Conservation (phyloP, 768 basidiomycete species). For the Tricholoma bakamatsutake region DNA sequence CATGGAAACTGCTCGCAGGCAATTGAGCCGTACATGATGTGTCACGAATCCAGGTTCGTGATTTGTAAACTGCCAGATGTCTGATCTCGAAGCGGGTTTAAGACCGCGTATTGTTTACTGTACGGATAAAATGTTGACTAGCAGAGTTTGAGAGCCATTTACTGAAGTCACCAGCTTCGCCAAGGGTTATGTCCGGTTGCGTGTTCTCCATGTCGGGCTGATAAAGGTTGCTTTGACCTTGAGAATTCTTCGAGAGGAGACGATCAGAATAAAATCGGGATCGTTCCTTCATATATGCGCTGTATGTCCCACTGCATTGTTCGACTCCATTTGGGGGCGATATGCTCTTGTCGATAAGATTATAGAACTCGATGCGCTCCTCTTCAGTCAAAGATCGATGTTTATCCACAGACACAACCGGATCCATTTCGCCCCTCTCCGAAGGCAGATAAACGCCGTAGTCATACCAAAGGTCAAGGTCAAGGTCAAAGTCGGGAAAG, state of each 20-base stretch:
- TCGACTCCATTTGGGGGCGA: slow-evolving; percentile 39
- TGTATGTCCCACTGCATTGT: slow-evolving; percentile 49
- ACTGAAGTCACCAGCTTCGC: slow-evolving; percentile 23
- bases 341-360: slow-evolving; percentile 42
- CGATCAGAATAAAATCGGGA: slow-evolving; percentile 42
- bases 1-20: background rate
- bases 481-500: slow-evolving; percentile 1
- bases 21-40: background rate
- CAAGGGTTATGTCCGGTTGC: background rate
- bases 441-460: background rate
- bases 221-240: background rate
- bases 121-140: background rate
- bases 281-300: slow-evolving; percentile 43
- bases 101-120: background rate
- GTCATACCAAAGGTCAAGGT: slow-evolving; percentile 1
- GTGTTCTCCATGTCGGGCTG: background rate
- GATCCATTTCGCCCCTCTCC: slow-evolving; percentile 9
- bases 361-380: slow-evolving; percentile 49
- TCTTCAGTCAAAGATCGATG: slow-evolving; percentile 29
- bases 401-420: slow-evolving; percentile 19
- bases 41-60: background rate
- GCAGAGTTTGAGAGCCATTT: slow-evolving; percentile 23
- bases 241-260: slow-evolving; percentile 19
- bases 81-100: background rate
- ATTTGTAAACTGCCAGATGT: background rate